A percentile compares a stretch with the other conserved stretches of the same genome.
Evolutionary conservation across 371 early-diverging fungal species (phyloP).

Genomic region (Mortierella sp.): DNA sequence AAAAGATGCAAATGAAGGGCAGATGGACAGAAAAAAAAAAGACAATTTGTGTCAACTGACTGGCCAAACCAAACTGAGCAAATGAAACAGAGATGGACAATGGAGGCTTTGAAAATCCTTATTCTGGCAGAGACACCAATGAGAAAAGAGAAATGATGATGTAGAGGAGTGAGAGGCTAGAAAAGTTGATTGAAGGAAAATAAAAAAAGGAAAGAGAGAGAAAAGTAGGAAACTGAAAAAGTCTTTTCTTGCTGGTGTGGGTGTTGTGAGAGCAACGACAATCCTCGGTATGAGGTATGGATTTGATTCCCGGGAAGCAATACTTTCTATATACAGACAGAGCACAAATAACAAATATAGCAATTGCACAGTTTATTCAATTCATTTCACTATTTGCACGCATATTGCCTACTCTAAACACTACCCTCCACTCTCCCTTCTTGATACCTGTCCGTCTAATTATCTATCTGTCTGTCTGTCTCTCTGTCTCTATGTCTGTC

Average conservation of each 20-base stretch:
- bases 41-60: background rate
- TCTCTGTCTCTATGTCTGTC: too few species aligned
- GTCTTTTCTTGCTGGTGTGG: background rate
- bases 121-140: constrained; percentile 1
- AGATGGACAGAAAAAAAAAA: constrained; percentile 2
- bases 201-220: background rate
- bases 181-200: background rate
- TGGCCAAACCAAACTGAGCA: constrained; percentile 4
- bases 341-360: too few species aligned
- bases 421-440: too few species aligned
- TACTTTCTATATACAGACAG: too few species aligned
- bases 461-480: too few species aligned
- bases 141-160: background rate
- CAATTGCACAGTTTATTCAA: background rate
- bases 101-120: background rate
- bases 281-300: constrained; percentile 19
- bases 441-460: too few species aligned
- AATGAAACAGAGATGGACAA: constrained; percentile 10
- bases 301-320: constrained; percentile 17
- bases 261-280: constrained; percentile 6
- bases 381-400: background rate
- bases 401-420: too few species aligned
- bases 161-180: background rate
- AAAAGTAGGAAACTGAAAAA: background rate
- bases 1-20: background rate